Base-by-base conservation (phyloP, 495 filamentous ascomycete genomes). In the Penicillium chermesinum region DNA sequence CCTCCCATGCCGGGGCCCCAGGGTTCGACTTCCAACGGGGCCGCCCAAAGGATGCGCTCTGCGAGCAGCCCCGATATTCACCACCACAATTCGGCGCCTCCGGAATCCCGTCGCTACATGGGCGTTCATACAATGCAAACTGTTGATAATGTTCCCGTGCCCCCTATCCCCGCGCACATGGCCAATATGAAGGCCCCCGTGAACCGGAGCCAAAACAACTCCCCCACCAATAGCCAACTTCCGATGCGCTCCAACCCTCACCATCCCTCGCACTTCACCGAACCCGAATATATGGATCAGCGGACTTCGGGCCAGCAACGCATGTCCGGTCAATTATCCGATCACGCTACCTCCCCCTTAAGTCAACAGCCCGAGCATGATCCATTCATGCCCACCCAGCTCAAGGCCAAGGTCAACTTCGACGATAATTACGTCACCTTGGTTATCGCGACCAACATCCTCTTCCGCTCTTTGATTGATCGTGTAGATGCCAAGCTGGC, bases 401-500 rank as follows among this genome's bases (percentile, higher is more conserved):
- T 98, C 43, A 96, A 95, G 62, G 89, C 96, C 43, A 95, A 90
- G 66, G 89, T 98, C 27, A 88, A 88, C 57, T 93, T 86, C 58
- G 85, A 88, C 13, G 75, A 80, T 7, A 82, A 81, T 41, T 91
- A 94, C 55, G 84, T 96, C 46, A 96, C 90, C 0, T 76, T 98
- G 9, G 91, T 98, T 25, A 93, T 94, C 36, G 83, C 88, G 16
- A 91, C 85, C 71, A 93, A 89, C 58, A 98, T 97, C 57, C 80
- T 86, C 38, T 96, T 94, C 68, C 87, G 90, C 40, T 90, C 88
- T 21, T 75, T 98, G 17, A 87, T 89, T 40, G 91, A 97, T 58
- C 89, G 93, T n/a, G 96, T 98, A 58, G 94, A 97, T 64, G 87
- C 87, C 17, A 97, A 97, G 66, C 78, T 98, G 54, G 84, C 83